These are phyloP conservation scores for Xylariaceae sp. DNA, from an alignment of 2,329 filamentous ascomycete genomes.

Conservation along the genomic window DNA sequence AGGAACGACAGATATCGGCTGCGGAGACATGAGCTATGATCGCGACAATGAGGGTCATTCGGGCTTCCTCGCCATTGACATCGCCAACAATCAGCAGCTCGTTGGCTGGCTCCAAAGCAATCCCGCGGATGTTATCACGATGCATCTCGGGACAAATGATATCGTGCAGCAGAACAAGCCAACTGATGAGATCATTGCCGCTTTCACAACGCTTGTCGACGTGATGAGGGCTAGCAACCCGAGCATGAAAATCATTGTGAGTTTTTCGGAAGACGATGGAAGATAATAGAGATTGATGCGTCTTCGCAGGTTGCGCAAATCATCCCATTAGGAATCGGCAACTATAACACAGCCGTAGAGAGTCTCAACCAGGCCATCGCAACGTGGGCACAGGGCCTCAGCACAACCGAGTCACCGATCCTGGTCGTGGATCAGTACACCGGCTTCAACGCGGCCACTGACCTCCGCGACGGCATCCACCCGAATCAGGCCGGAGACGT, in stretches of 20 bases:
- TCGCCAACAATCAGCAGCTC: slow-evolving; percentile 39
- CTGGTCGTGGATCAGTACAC: slow-evolving; percentile 41
- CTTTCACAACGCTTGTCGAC: slow-evolving; percentile 36
- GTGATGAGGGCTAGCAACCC: slow-evolving; percentile 38
- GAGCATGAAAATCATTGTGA: slow-evolving; percentile 39
- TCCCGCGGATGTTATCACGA: slow-evolving; percentile 41
- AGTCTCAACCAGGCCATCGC: slow-evolving; percentile 36
- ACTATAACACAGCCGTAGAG: slow-evolving; percentile 35
- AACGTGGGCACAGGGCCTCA: slow-evolving; percentile 36
- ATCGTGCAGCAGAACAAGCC: slow-evolving; percentile 38
- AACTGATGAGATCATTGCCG: slow-evolving; percentile 35
- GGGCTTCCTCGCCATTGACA: slow-evolving; percentile 40
- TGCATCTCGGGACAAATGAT: slow-evolving; percentile 43
- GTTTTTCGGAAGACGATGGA: slow-evolving; percentile 13
- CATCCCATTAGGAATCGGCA: slow-evolving; percentile 34
- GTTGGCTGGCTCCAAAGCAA: slow-evolving; percentile 40
- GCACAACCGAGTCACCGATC: slow-evolving; percentile 36
- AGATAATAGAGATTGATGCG: neutral
- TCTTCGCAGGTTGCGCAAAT: slow-evolving; percentile 37
- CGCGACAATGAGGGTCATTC: slow-evolving; percentile 41
- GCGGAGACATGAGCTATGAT: slow-evolving; percentile 37
- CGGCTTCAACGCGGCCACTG: slow-evolving; percentile 31
- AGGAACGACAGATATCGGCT: slow-evolving; percentile 31
- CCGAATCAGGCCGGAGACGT: slow-evolving; percentile 37
- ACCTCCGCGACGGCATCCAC: slow-evolving; percentile 37